phyloP scores from a whole-genome alignment of 2,329 filamentous ascomycete species.

The Fusarium sp. region DNA sequence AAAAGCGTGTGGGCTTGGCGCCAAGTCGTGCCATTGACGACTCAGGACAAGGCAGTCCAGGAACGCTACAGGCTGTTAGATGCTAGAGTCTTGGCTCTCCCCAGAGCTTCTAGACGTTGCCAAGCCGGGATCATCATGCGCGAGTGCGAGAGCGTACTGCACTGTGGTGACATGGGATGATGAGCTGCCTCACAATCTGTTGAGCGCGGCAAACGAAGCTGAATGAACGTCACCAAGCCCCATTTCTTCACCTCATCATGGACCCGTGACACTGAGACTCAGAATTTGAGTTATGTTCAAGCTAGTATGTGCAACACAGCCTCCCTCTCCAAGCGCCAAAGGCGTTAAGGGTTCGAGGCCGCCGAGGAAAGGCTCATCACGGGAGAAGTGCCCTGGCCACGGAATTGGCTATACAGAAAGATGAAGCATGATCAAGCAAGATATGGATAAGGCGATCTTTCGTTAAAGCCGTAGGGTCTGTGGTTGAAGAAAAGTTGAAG shows the following conservation, averaged over 20 bases:
- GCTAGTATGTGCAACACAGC: conserved; percentile 28
- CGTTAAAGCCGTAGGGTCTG: neutral
- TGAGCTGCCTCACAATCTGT: conserved; percentile 11
- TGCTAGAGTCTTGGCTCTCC: conserved; percentile 31
- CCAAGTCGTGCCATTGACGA: conserved; percentile 28
- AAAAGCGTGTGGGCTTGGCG: conserved; percentile 14
- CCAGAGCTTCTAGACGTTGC: conserved; percentile 18
- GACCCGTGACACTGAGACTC: neutral
- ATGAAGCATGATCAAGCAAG: neutral
- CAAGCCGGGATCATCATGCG: conserved; percentile 15
- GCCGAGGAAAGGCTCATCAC: conserved; percentile 5
- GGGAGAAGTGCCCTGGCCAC: neutral
- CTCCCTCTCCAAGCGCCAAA: conserved; percentile 23
- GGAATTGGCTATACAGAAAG: neutral
- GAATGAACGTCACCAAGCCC: conserved; percentile 9
- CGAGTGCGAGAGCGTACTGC: neutral
- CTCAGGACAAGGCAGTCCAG: conserved; percentile 4
- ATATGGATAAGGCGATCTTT: neutral
- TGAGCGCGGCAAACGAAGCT: conserved; percentile 12
- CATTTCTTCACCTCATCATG: neutral
- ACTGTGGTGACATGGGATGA: conserved; percentile 22
- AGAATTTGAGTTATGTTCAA: neutral
- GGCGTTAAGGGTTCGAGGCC: conserved; percentile 30
- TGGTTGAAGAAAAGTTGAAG: neutral
- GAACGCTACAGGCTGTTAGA: conserved; percentile 5